phyloP scores from a whole-genome alignment of 73 alveolate genomes.

The Diophrys appendiculata region DNA sequence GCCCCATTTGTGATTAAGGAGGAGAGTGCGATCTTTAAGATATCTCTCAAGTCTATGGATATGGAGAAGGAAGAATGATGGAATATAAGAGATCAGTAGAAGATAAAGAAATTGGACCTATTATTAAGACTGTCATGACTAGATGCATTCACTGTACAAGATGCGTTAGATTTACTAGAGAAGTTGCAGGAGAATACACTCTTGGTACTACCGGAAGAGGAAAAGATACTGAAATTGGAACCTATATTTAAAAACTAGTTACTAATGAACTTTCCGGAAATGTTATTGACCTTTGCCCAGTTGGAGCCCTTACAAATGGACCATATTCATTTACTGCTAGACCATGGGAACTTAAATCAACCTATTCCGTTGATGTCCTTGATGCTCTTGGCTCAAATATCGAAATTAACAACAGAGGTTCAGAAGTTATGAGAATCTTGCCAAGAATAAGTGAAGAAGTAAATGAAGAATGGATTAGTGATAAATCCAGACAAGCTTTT shows the following conservation, averaged over 20 bases:
- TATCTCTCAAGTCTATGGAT: slow-evolving; percentile 80
- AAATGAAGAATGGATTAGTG: slow-evolving; percentile 88
- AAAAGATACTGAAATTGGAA: slow-evolving; percentile 77
- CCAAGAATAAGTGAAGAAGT: slow-evolving; percentile 89
- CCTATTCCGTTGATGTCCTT: slow-evolving; percentile 75
- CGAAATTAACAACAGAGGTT: slow-evolving; percentile 79
- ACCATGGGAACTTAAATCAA: slow-evolving; percentile 87
- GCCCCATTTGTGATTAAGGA: slow-evolving; percentile 89
- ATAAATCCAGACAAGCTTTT: slow-evolving; percentile 83
- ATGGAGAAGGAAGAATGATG: slow-evolving; percentile 68
- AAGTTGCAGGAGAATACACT: slow-evolving; percentile 77
- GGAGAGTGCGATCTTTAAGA: slow-evolving; percentile 93
- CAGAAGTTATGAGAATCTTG: slow-evolving; percentile 84
- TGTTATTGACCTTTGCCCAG: slow-evolving; percentile 89
- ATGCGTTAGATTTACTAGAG: slow-evolving; percentile 78
- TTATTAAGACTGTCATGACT: slow-evolving; percentile 82
- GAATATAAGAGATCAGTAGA: slow-evolving; percentile 91
- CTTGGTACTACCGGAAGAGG: slow-evolving; percentile 89
- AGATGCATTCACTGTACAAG: slow-evolving; percentile 94
- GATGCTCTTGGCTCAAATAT: slow-evolving; percentile 74
- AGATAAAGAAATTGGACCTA: slow-evolving; percentile 88
- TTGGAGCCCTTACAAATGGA: slow-evolving; percentile 84
- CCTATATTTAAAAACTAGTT: slow-evolving; percentile 80
- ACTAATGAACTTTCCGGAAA: slow-evolving; percentile 85
- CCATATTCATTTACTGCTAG: slow-evolving; percentile 86